These are phyloP conservation scores for Penicillium simplicissimum DNA, from an alignment of 495 filamentous ascomycete species.

Conservation along the genomic window DNA sequence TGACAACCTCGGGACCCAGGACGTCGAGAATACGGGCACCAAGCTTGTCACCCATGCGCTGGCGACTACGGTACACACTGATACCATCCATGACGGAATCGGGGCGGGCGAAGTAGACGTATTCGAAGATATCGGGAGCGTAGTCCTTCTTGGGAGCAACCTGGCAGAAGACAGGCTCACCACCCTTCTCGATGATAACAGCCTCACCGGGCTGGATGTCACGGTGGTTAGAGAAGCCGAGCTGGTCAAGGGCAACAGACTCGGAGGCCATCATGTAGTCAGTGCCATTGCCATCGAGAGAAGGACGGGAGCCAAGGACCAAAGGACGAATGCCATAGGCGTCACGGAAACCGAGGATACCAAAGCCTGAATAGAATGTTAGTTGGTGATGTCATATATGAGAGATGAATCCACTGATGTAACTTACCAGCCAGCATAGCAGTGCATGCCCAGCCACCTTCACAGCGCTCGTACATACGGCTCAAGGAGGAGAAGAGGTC, in stretches of 20 bases:
- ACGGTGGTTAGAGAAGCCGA: slow-evolving; percentile 77
- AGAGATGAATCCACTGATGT: neutral
- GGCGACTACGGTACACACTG: slow-evolving; percentile 81
- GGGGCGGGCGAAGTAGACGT: slow-evolving; percentile 72
- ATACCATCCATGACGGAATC: slow-evolving; percentile 94
- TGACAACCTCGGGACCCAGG: slow-evolving; percentile 72
- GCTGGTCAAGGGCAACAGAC: slow-evolving; percentile 84
- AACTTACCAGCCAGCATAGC: slow-evolving; percentile 83
- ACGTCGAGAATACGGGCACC: slow-evolving; percentile 74
- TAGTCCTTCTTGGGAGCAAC: slow-evolving; percentile 71
- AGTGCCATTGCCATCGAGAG: slow-evolving; percentile 62
- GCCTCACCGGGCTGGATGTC: slow-evolving; percentile 92
- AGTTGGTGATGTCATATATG: neutral
- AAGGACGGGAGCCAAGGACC: slow-evolving; percentile 73
- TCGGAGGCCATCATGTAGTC: slow-evolving; percentile 99
- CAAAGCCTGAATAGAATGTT: slow-evolving; percentile 59
- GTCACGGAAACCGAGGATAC: slow-evolving; percentile 88
- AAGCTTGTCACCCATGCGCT: slow-evolving; percentile 89
- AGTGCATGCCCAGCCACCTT: slow-evolving; percentile 85
- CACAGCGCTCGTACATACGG: slow-evolving; percentile 73
- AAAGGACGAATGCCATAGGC: slow-evolving; percentile 88
- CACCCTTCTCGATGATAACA: slow-evolving; percentile 87
- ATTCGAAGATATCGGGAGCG: slow-evolving; percentile 94
- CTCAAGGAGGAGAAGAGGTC: slow-evolving; percentile 81
- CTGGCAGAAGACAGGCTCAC: slow-evolving; percentile 70